Evolutionary conservation across 2,329 filamentous ascomycete species (phyloP), one percentile per base, ranked within the genome.

Genomic region (Fusarium sp.): DNA sequence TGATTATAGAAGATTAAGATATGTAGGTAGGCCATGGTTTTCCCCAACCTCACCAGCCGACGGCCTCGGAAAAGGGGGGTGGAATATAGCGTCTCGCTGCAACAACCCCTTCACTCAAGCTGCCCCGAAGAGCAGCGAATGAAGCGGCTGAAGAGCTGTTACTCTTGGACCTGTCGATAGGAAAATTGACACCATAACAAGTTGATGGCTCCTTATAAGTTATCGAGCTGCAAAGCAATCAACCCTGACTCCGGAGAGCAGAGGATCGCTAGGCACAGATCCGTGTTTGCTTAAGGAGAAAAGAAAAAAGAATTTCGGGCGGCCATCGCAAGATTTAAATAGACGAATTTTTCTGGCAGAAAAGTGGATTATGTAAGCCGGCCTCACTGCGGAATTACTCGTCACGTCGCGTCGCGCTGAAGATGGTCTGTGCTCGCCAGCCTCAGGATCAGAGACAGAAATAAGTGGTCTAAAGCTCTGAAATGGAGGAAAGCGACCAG

Each of bases 101-200:
- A 81, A 79, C 79, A 82, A 83, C 83, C 83, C 84, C 87, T 86
- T 87, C 88, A 87, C 88, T 93, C 91, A 91, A 83, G 75, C 67
- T 71, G 49, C 71, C 85, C 86, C 85, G 82, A 83, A 75, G 83
- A 75, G 83, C 80, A 82, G 87, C 90, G 90, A 92, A 85, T 88
- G 88, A 86, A 87, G 88, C 86, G 85, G 83, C 83, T 81, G 82
- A 81, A 84, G 83, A 84, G 85, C 83, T 81, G 83, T 96, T 88
- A 77, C 81, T 97, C 91, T 97, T 81, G 93, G 91, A 96, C 90
- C 92, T 96, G 94, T 97, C 93, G 92, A 94, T 93, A 90, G 91
- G 92, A 94, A 85, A 82, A 93, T 92, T 90, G 87, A 92, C 91
- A 94, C 89, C 92, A 94, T 90, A 82, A 77, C 79, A 81, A 80